phyloP scores from a whole-genome alignment of 768 basidiomycete genomes.

The Mycena sanguinolenta region DNA sequence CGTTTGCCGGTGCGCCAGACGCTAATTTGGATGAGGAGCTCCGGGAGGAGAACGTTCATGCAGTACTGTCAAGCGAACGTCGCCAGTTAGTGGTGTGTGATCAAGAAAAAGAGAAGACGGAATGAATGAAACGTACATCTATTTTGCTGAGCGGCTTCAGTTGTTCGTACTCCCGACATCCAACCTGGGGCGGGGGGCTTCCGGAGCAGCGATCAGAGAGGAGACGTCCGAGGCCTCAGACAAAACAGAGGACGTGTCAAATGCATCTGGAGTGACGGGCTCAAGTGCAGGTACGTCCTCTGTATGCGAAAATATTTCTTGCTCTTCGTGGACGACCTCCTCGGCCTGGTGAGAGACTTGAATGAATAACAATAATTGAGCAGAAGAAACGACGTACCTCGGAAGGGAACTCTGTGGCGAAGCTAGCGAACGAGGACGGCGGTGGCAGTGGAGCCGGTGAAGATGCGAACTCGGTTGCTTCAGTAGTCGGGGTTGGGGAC shows the following conservation, averaged over 20 bases:
- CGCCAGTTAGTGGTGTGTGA: constrained; percentile 6
- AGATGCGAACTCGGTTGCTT: constrained; percentile 6
- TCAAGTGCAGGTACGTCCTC: background rate
- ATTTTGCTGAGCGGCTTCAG: constrained; percentile 63
- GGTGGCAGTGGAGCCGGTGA: constrained; percentile 31
- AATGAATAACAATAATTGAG: background rate
- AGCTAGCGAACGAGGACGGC: constrained; percentile 22
- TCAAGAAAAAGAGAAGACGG: background rate
- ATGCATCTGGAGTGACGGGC: background rate
- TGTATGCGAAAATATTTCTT: background rate
- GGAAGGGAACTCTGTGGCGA: constrained; percentile 1
- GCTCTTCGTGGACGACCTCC: background rate
- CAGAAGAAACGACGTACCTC: constrained; percentile 10
- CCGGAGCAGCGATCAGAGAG: constrained; percentile 21
- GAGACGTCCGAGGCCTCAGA: constrained; percentile 29
- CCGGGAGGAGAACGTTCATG: constrained; percentile 77
- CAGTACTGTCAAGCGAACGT: constrained; percentile 66
- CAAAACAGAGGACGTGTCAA: constrained; percentile 39
- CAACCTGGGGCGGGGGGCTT: constrained; percentile 44
- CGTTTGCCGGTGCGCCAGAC: constrained; percentile 79
- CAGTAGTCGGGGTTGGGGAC: constrained; percentile 28
- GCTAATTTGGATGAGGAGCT: constrained; percentile 79
- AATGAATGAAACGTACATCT: constrained; percentile 53
- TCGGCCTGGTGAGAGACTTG: background rate
- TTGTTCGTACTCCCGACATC: constrained; percentile 59